A percentile compares a stretch with the other conserved stretches of the same genome.
phyloP scores from a whole-genome alignment of 352 stramenopile species.

The Globisporangium recalcitrans region DNA sequence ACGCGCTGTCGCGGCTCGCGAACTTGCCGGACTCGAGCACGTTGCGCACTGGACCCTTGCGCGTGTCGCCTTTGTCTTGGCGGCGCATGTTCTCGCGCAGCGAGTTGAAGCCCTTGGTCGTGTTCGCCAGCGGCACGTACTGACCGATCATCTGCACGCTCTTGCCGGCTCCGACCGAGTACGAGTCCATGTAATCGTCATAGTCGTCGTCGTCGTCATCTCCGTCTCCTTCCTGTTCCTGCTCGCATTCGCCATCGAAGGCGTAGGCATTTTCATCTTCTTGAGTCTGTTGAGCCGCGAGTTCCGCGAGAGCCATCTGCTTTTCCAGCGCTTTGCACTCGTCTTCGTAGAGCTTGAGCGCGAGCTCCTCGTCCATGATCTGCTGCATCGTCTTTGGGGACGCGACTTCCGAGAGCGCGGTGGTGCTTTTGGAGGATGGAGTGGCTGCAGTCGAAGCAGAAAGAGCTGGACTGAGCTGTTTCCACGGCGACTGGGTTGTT shows the following conservation, averaged over 20 bases:
- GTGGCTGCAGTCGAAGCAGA: neutral
- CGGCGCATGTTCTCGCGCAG: constrained; percentile 31
- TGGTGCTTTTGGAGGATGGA: neutral
- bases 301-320: constrained; percentile 13
- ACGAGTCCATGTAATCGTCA: constrained; percentile 20
- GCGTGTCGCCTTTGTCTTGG: constrained; percentile 24
- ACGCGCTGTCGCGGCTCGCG: constrained; percentile 33
- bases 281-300: neutral
- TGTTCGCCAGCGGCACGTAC: constrained; percentile 6
- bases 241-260: constrained; percentile 12
- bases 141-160: constrained; percentile 4
- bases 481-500: constrained; percentile 2
- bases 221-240: constrained; percentile 6
- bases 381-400: constrained; percentile 35
- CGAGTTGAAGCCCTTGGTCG: constrained; percentile 20
- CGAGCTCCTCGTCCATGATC: constrained; percentile 65
- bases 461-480: constrained; percentile 2
- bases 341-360: constrained; percentile 31
- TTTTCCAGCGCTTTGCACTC: constrained; percentile 18
- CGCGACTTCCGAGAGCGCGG: neutral
- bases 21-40: constrained; percentile 26
- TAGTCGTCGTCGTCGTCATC: constrained; percentile 21
- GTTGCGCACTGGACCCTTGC: constrained; percentile 14
- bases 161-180: constrained; percentile 3
- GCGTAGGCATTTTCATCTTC: neutral